Evolutionary conservation across 1,284 basidiomycete genomes (phyloP).

Genomic region (Retiboletus flavoniger): DNA sequence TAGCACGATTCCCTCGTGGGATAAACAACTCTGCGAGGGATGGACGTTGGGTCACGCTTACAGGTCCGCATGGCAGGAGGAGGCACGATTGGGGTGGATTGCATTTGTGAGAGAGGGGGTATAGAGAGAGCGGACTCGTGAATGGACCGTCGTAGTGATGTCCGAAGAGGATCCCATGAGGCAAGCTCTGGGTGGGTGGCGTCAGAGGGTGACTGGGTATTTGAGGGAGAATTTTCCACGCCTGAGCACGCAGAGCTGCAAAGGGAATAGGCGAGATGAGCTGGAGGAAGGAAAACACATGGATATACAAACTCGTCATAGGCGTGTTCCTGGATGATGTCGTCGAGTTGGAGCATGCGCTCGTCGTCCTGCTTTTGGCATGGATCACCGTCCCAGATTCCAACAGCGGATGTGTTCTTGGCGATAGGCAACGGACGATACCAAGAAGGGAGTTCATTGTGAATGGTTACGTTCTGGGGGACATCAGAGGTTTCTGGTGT

Average conservation of each 20-base stretch:
- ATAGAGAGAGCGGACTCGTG: constrained; percentile 26
- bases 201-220: constrained; percentile 8
- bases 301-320: constrained; percentile 61
- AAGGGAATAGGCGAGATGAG: constrained; percentile 3
- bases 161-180: constrained; percentile 9
- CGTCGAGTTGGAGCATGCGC: constrained; percentile 62
- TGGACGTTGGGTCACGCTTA: constrained; percentile 49
- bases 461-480: constrained; percentile 47
- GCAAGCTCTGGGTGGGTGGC: constrained; percentile 8
- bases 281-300: not conserved
- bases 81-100: constrained; percentile 37
- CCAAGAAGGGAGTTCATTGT: constrained; percentile 59
- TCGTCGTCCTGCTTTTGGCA: constrained; percentile 48
- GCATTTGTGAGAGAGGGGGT: constrained; percentile 33
- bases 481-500: constrained; percentile 65
- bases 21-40: constrained; percentile 57
- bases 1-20: constrained; percentile 72
- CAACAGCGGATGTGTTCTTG: constrained; percentile 36
- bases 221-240: constrained; percentile 17
- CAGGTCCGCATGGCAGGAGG: constrained; percentile 56
- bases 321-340: constrained; percentile 66
- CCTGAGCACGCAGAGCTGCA: constrained; percentile 25
- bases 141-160: constrained; percentile 18
- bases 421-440: constrained; percentile 47
- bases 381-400: constrained; percentile 32